These are phyloP conservation scores for Nitzschia inconspicua DNA, from an alignment of 108 stramenopile species.

Conservation along the genomic window DNA sequence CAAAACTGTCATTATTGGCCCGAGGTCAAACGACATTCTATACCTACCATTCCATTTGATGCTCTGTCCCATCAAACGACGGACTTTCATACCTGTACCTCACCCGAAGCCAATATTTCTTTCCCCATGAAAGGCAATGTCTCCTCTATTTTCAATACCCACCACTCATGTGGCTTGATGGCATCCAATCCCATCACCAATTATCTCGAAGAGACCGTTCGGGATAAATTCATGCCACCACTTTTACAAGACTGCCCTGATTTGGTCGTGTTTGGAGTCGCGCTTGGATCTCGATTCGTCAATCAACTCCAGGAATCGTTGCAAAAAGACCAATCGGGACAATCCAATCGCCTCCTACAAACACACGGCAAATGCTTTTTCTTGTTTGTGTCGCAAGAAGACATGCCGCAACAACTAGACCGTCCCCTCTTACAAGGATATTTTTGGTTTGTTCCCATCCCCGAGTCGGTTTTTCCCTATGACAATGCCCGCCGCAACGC, in stretches of 20 bases:
- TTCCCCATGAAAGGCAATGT: no score
- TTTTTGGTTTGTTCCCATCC: background rate
- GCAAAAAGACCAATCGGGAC: background rate
- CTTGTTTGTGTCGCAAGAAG: background rate
- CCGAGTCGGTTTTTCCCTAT: background rate
- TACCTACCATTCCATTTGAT: no score
- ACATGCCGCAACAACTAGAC: background rate
- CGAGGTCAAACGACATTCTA: no score
- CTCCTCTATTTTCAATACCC: no score
- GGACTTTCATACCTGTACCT: no score
- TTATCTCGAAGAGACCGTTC: background rate
- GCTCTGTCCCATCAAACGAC: no score
- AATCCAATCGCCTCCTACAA: background rate
- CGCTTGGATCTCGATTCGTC: background rate
- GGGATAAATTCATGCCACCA: background rate
- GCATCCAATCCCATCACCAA: no score
- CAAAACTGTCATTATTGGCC: no score
- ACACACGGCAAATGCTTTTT: conserved; percentile 2
- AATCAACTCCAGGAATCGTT: background rate
- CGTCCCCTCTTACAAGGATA: no score
- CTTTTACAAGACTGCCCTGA: background rate
- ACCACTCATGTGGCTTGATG: no score
- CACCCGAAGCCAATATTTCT: no score
- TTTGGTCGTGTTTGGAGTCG: background rate
- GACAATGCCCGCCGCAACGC: background rate